Base-by-base conservation (phyloP, 805 yeast species). In the Cyberlindnera xylosilytica region DNA sequence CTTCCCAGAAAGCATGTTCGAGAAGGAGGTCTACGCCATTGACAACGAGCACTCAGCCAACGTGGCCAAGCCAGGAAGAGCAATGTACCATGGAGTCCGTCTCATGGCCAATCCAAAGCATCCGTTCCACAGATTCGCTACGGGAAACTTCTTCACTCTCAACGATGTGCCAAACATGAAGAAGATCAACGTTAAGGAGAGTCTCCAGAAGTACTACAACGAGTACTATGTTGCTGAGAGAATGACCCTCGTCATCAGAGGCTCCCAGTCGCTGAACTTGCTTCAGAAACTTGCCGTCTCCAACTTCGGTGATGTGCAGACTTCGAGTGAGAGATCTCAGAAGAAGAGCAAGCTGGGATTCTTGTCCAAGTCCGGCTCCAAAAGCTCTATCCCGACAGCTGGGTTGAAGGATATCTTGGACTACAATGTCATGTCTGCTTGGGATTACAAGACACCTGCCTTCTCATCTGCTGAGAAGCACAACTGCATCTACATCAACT, bases 11-110 rank as follows among this genome's bases (percentile, higher is more conserved):
- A 50, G 50, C 2, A 54, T 62, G 32, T 64, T 76, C 11, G 63
- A 66, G 27, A 66, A 70, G 38, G 91, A 85, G 58, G 65, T 82
- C 0, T 62, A 66, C 36, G 80, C 87, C 0, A 70, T 85, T 26
- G 76, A 83, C 49, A 80, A 78, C 53, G 95, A 85, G 50, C 90
- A 84, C 55, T 62, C 60, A 4, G 67, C 70, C n/a, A 85, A 84
- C 47, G 62, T 69, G 12, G 52, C 68, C 1, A 61, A 64, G 12
- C 12, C 49, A 0, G 69, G 66, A 5, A 81, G 81, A 55, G 56
- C 76, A 0, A 51, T 81, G 23, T 79, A 73, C 46, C 88, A 85
- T 49, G 86, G 81, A 0, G 56, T 76, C 6, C 68, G 83, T 36
- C 44, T 79, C 3, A 51, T 84, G 13, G 68, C 83, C 1, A 66